Evolutionary conservation across 139 green algal genomes (phyloP), one percentile per base, ranked within the genome.

Genomic region (Auxenochlorella pyrenoidosa): DNA sequence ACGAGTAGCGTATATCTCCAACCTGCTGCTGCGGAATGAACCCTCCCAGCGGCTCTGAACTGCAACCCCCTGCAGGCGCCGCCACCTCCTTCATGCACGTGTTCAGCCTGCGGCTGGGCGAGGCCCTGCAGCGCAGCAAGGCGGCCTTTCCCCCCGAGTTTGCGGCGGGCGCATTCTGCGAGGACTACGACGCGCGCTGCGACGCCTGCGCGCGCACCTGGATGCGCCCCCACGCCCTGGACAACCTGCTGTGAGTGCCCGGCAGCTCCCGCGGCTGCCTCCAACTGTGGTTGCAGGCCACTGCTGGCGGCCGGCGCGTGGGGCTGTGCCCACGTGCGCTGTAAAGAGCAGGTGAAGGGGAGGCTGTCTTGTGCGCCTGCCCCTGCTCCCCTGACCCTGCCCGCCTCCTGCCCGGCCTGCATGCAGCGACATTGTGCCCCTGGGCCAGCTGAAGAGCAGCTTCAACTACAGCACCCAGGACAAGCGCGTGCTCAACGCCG

Each of bases 401-500:
- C 18, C 12, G 0, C 63, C 40, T 26, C 38, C 60, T 13, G 24
- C 22, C 26, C 79, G 1, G 2, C 60, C 36, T 38, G 15, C 51
- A 18, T 92, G 85, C 94, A 98, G 95, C 93, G 93, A 96, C 82
- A 91, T 99, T 65, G 95, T 98, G 51, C 95, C 95, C 0, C 63
- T 97, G 75, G 96, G 95, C 47, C 91, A 94, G 77, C 63, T 93
- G 41, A 95, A 95, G 63, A 86, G 76, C 82, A 92, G 91, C 80
- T 98, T 97, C 90, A 99, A 98, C 90, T 98, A 95, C 88, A 94
- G 77, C 47, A 58, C 97, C 34, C 92, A 95, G 41, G 91, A 97
- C 86, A 98, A 97, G 88, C 93, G 96, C 0, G 93, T 98, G 79
- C 90, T 98, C 5, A 98, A 98, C 89, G 90, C 96, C 71, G 96